Base-by-base conservation (phyloP, 2,329 filamentous ascomycete genomes). In the Fusarium sororula region DNA sequence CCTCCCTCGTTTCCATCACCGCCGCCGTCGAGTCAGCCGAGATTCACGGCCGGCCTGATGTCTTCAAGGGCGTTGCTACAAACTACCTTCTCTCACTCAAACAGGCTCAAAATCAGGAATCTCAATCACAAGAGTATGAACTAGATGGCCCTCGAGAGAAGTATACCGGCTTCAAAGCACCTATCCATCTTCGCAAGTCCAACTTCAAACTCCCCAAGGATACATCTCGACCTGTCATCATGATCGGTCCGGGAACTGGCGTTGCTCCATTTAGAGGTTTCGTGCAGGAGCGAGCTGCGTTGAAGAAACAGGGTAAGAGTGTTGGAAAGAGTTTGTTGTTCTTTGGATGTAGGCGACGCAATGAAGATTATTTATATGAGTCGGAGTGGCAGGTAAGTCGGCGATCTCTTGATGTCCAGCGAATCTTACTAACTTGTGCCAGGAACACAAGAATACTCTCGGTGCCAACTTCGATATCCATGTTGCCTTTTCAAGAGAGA, bases 31-130 rank as follows among this genome's bases (percentile, higher is more conserved):
- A 72, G 26, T 64, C 62, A 4, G 39, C 48, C 5, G 28, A 45
- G 7, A 35, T 70, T 14, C 18, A 35, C 9, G 56, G 55, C 1
- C 48, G 69, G 2, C 24, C 50, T 5, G 41, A 38, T 17, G 6
- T 37, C 4, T 63, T 74, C 13, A 60, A 64, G 24, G 68, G 71
- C 5, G 62, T 62, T 4, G 20, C 54, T 1, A 66, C 69, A 0
- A 72, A 72, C 14, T 74, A 64, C 20, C 37, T 74, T 14, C 50
- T 70, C 2, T 48, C 65, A 2, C 45, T 72, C 6, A 66, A 72
- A 18, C 28, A 63, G 5, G 45, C 54, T 7, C 71, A 73, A 10
- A 69, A 66, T 2, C 35, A 51, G 0, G 45, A 66, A 9, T 8
- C 44, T 1, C 18, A 18, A 5, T 41, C 48, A 6, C 32, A 60